These are phyloP conservation scores for Fusarium sp. DNA, from an alignment of 2,329 filamentous ascomycete genomes.

Conservation along the genomic window DNA sequence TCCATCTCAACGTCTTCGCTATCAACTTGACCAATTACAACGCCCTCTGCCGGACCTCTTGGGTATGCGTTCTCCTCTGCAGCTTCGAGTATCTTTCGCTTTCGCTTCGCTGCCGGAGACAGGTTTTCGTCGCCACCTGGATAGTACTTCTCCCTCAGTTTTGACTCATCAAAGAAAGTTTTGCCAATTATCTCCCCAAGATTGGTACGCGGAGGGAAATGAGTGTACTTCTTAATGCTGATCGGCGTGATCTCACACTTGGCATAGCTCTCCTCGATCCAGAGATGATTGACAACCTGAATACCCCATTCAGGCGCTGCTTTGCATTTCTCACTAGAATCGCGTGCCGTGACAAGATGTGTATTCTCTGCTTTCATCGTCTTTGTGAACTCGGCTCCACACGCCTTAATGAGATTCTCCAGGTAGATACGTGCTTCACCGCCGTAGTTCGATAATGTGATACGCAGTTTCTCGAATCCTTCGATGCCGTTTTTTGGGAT, in stretches of 20 bases:
- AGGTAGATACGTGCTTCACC: constrained; percentile 94
- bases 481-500: constrained; percentile 80
- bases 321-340: constrained; percentile 90
- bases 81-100: constrained; percentile 62
- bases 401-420: constrained; percentile 87
- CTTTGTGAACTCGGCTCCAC: constrained; percentile 91
- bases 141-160: constrained; percentile 75
- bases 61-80: constrained; percentile 64
- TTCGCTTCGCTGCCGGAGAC: constrained; percentile 58
- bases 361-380: constrained; percentile 96
- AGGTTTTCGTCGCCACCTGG: constrained; percentile 67
- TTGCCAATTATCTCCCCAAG: constrained; percentile 93
- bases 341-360: constrained; percentile 91
- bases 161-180: constrained; percentile 77
- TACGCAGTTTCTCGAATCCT: constrained; percentile 79
- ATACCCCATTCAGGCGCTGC: constrained; percentile 95
- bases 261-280: constrained; percentile 97
- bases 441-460: constrained; percentile 96
- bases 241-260: constrained; percentile 82
- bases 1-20: constrained; percentile 56
- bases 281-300: constrained; percentile 90
- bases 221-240: constrained; percentile 80
- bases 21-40: constrained; percentile 57
- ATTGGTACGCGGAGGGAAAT: constrained; percentile 91
- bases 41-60: constrained; percentile 60